phyloP scores from a whole-genome alignment of 2,329 filamentous ascomycete species.

The Claviceps quebecensis region DNA sequence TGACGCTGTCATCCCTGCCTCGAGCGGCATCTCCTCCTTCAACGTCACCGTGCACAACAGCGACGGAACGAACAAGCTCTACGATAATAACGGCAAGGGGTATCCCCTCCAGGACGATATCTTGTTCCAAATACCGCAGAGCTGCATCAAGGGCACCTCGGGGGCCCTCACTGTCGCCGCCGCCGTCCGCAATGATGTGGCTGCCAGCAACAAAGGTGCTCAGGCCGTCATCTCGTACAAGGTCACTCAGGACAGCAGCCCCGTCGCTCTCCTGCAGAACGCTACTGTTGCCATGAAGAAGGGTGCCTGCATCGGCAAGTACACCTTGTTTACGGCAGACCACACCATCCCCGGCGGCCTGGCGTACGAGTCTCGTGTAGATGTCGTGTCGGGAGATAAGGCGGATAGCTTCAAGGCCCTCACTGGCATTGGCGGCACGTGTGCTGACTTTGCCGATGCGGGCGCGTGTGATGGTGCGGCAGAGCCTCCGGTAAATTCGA shows the following conservation, averaged over 20 bases:
- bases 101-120: constrained; percentile 42
- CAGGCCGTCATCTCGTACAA: constrained; percentile 31
- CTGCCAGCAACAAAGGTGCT: constrained; percentile 22
- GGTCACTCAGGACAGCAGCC: constrained; percentile 23
- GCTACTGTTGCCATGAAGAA: constrained; percentile 25
- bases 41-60: constrained; percentile 34
- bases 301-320: constrained; percentile 30
- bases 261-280: constrained; percentile 26
- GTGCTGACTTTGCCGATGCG: constrained; percentile 25
- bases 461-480: constrained; percentile 13
- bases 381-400: constrained; percentile 27
- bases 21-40: constrained; percentile 49
- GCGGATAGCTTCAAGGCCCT: constrained; percentile 36
- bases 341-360: constrained; percentile 30
- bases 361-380: constrained; percentile 30
- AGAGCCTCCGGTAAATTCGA: constrained; percentile 8
- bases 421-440: constrained; percentile 29
- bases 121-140: constrained; percentile 41
- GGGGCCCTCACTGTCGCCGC: constrained; percentile 31
- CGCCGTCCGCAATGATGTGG: constrained; percentile 34
- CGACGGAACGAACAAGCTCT: constrained; percentile 29
- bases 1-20: constrained; percentile 35
- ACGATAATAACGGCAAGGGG: constrained; percentile 43
- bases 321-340: constrained; percentile 32
- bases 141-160: constrained; percentile 32